A percentile compares a stretch with the other conserved stretches of the same genome.
These are phyloP conservation scores for Cryphonectria radicalis DNA, from an alignment of 2,329 filamentous ascomycete genomes.

Conservation along the genomic window DNA sequence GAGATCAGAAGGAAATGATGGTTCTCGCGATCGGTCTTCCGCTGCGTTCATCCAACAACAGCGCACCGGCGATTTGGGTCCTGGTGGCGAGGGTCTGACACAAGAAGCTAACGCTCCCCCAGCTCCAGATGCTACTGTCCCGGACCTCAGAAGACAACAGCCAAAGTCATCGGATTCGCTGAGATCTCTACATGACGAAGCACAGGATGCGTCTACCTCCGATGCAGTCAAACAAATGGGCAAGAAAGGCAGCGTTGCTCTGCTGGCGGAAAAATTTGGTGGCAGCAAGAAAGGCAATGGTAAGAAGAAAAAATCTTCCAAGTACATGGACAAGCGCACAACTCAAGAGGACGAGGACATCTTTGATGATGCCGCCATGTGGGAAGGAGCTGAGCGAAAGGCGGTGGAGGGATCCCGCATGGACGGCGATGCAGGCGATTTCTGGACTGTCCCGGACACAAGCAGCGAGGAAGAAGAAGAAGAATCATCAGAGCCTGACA, in stretches of 20 bases:
- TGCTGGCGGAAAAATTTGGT: constrained; percentile 42
- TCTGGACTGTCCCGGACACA: constrained; percentile 30
- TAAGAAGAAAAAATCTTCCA: constrained; percentile 44
- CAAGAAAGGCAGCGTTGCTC: constrained; percentile 38
- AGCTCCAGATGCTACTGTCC: constrained; percentile 8
- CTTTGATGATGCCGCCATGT: constrained; percentile 49
- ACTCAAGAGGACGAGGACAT: constrained; percentile 47
- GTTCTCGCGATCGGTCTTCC: not conserved
- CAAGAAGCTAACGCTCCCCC: constrained; percentile 17
- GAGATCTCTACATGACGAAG: constrained; percentile 4
- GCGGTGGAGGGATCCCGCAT: constrained; percentile 34
- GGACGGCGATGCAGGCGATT: constrained; percentile 34
- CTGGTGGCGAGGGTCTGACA: not conserved
- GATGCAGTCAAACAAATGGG: constrained; percentile 17
- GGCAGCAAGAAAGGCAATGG: constrained; percentile 41
- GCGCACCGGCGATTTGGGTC: not conserved
- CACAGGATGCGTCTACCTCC: constrained; percentile 13
- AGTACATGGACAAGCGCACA: constrained; percentile 46
- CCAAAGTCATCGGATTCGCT: constrained; percentile 8
- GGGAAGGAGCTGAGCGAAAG: constrained; percentile 49
- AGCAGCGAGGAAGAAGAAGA: constrained; percentile 13
- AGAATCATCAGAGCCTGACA: constrained; percentile 24
- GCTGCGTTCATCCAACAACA: constrained; percentile 9
- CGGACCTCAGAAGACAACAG: not conserved
- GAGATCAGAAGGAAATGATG: not conserved